Evolutionary conservation across 441 rosid genomes (phyloP).

Genomic region (Erysimum cheiri): DNA sequence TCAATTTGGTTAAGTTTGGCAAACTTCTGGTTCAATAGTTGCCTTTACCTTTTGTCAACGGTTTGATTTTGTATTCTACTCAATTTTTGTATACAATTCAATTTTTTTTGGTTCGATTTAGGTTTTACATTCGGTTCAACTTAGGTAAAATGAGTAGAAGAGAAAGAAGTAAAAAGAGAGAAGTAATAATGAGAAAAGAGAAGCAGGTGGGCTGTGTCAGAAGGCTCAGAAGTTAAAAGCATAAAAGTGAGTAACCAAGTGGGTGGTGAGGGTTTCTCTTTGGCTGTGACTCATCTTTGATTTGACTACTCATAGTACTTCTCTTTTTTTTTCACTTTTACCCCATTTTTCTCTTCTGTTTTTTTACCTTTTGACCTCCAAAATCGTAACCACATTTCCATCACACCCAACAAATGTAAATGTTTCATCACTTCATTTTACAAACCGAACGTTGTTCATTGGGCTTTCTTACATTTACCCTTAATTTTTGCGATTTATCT

Average conservation of each 20-base stretch:
- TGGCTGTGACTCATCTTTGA: conserved; percentile 34
- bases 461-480: not conserved
- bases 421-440: not conserved
- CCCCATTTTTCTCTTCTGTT: not conserved
- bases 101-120: not conserved
- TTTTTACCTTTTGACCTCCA: conserved; percentile 1
- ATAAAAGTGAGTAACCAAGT: conserved; percentile 45
- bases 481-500: not conserved
- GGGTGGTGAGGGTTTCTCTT: conserved; percentile 46
- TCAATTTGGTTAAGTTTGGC: conserved; percentile 1
- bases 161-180: conserved; percentile 5
- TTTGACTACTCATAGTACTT: conserved; percentile 45
- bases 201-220: conserved; percentile 48
- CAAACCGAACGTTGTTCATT: not conserved
- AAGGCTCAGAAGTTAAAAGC: conserved; percentile 27
- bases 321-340: conserved; percentile 15
- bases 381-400: not conserved
- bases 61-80: conserved; percentile 11
- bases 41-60: not conserved
- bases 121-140: conserved; percentile 6
- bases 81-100: not conserved
- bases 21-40: not conserved
- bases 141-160: not conserved
- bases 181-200: conserved; percentile 36
- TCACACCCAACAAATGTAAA: not conserved